These are phyloP conservation scores for Aspergillus candidus DNA, from an alignment of 2,329 filamentous ascomycete genomes.

Conservation along the genomic window DNA sequence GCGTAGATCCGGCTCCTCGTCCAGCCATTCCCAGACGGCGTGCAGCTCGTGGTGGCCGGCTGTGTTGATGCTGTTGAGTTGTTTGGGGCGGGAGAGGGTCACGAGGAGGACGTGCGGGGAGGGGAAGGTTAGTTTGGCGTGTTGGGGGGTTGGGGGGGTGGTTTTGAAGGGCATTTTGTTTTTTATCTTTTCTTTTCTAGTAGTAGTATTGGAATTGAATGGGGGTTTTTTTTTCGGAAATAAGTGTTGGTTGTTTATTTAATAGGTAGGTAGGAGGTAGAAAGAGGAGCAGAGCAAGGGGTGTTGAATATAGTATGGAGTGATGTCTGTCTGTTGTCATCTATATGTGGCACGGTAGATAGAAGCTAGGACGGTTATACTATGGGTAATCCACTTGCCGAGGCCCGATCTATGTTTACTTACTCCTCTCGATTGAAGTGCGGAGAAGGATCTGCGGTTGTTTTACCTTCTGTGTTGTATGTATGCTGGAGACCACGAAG, in stretches of 20 bases:
- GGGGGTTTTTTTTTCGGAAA: neutral
- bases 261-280: too few species aligned
- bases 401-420: conserved; percentile 1
- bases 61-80: conserved; percentile 42
- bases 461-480: too few species aligned
- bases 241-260: neutral
- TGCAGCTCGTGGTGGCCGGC: conserved; percentile 39
- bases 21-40: conserved; percentile 41
- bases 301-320: neutral
- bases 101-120: conserved; percentile 43
- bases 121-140: conserved; percentile 38
- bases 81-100: conserved; percentile 39
- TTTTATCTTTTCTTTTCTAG: neutral
- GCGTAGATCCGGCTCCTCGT: conserved; percentile 37
- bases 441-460: conserved; percentile 5
- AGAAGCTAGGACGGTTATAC: too few species aligned
- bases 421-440: neutral
- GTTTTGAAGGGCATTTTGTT: conserved; percentile 24
- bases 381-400: conserved; percentile 3
- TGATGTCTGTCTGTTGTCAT: neutral
- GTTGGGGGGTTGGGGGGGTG: conserved; percentile 26
- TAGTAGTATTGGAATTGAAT: neutral
- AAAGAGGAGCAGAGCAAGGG: neutral
- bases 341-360: too few species aligned
- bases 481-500: too few species aligned